Conservation (phyloP, 306 rosid genomes). For the Ormosia semicastrata region DNA sequence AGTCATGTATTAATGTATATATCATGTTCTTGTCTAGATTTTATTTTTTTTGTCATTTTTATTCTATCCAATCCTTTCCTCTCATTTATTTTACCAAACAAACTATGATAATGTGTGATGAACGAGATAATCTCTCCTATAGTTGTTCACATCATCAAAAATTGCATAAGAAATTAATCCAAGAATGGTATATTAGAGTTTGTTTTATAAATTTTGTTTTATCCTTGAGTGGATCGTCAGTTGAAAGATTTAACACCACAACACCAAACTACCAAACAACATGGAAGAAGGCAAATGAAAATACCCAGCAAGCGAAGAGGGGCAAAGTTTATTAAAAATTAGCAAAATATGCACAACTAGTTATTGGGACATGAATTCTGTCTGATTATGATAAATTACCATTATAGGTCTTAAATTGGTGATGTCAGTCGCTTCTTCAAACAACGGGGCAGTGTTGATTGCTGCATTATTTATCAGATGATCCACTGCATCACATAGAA, state of each 20-base stretch:
- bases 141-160: no score
- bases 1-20: no score
- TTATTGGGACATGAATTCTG: background rate
- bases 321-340: no score
- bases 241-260: background rate
- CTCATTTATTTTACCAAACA: no score
- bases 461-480: slow-evolving; percentile 81
- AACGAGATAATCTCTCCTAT: no score
- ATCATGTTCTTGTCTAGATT: no score
- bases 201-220: no score
- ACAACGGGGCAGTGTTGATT: slow-evolving; percentile 30
- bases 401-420: slow-evolving; percentile 49
- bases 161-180: no score
- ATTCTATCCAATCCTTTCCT: no score
- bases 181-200: background rate
- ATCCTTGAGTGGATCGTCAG: no score
- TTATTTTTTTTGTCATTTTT: no score
- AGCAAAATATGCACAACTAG: background rate
- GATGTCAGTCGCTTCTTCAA: slow-evolving; percentile 57
- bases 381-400: slow-evolving; percentile 36
- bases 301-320: background rate
- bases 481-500: slow-evolving; percentile 56
- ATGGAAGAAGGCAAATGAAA: background rate
- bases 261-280: background rate
- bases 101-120: no score